Conservation (phyloP, 352 stramenopile genomes). For the Aphanomyces stellatus region DNA sequence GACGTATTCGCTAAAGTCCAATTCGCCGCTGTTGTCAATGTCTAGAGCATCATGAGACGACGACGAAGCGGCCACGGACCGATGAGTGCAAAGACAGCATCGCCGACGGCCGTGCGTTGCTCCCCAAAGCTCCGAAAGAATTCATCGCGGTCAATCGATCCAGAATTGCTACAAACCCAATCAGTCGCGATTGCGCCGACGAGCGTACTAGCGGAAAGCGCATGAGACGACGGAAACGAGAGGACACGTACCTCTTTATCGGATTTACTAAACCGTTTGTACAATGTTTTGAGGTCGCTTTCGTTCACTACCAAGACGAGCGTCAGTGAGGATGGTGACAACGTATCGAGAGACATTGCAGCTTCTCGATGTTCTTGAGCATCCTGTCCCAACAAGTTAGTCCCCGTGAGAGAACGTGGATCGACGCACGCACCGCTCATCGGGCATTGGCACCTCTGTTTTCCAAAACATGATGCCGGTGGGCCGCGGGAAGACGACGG, state of each 20-base stretch:
- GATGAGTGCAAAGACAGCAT: slow-evolving; percentile 66
- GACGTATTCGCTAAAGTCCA: slow-evolving; percentile 71
- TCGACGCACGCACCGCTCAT: slow-evolving; percentile 10
- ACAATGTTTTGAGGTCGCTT: slow-evolving; percentile 44
- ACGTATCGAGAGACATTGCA: slow-evolving; percentile 34
- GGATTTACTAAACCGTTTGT: slow-evolving; percentile 46
- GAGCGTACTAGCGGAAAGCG: no score
- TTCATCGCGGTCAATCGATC: slow-evolving; percentile 54
- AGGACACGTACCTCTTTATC: slow-evolving; percentile 45
- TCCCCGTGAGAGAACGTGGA: background rate
- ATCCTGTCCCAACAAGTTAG: slow-evolving; percentile 25
- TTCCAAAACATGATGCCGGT: slow-evolving; percentile 8
- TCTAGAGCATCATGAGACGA: background rate
- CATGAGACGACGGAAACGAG: background rate
- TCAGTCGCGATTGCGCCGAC: no score
- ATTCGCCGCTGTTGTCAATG: slow-evolving; percentile 53
- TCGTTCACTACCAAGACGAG: slow-evolving; percentile 34
- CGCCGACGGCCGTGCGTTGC: slow-evolving; percentile 57
- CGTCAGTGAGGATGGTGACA: background rate
- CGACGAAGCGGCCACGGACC: background rate
- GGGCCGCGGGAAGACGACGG: no score
- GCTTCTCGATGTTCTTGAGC: slow-evolving; percentile 56
- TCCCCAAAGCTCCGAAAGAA: slow-evolving; percentile 65
- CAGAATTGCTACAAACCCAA: slow-evolving; percentile 49
- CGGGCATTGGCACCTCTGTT: slow-evolving; percentile 11